Evolutionary conservation across 441 rosid species (phyloP).

Genomic region (Bruguiera hainesii): DNA sequence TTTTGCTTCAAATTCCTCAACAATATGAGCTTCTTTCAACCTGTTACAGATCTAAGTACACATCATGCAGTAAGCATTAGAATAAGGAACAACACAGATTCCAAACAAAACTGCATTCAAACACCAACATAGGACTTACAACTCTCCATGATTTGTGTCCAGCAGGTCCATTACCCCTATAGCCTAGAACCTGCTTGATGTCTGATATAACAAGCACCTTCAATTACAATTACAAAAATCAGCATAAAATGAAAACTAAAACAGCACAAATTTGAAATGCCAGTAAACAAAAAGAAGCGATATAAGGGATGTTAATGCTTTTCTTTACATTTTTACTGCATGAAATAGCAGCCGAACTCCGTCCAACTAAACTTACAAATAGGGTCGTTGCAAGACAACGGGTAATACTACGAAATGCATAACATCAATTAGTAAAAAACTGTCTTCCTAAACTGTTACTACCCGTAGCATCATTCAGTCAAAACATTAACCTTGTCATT

Average conservation of each 20-base stretch:
- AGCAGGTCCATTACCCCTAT: constrained; percentile 8
- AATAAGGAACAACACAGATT: constrained; percentile 3
- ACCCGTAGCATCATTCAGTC: no score
- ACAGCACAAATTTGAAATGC: background rate
- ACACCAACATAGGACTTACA: constrained; percentile 10
- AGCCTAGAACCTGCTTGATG: constrained; percentile 32
- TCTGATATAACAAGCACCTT: constrained; percentile 33
- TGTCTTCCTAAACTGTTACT: no score
- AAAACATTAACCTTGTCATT: constrained; percentile 57
- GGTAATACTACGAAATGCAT: no score
- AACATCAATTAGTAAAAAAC: no score
- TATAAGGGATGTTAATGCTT: background rate
- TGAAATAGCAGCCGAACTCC: no score
- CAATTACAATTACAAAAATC: constrained; percentile 4
- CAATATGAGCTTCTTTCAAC: constrained; percentile 41
- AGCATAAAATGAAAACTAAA: constrained; percentile 2
- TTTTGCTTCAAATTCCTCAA: constrained; percentile 42
- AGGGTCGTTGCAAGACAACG: no score
- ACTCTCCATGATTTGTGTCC: constrained; percentile 31
- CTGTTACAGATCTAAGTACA: constrained; percentile 35
- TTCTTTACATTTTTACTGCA: no score
- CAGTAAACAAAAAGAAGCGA: background rate
- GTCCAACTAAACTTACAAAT: no score
- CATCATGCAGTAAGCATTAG: constrained; percentile 2
- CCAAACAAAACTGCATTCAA: background rate